A percentile compares a stretch with the other conserved stretches of the same genome.
Evolutionary conservation across 169 alveolate species (phyloP).

Genomic region (Condylostoma magnum): DNA sequence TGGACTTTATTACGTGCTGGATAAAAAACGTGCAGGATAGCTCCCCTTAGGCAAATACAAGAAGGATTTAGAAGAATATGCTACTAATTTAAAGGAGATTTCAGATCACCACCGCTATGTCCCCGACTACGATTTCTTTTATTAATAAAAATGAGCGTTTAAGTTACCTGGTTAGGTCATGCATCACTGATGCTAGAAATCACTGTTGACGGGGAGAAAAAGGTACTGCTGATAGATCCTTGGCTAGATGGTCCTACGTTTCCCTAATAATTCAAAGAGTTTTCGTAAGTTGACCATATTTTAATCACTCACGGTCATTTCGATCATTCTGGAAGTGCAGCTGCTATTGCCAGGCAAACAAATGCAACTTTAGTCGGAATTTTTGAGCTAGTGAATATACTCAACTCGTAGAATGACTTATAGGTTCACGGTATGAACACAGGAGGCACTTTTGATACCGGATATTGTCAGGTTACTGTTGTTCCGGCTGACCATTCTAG

Average conservation of each 20-base stretch:
- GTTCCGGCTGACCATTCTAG: slow-evolving; percentile 57
- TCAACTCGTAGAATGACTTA: background rate
- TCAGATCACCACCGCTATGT: too few relatives aligned
- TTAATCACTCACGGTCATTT: slow-evolving; percentile 56
- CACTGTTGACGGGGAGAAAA: slow-evolving; percentile 10
- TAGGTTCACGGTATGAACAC: slow-evolving; percentile 46
- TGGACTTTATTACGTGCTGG: too few relatives aligned
- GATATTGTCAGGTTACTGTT: slow-evolving; percentile 35
- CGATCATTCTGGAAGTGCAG: slow-evolving; percentile 36
- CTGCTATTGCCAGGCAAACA: slow-evolving; percentile 25
- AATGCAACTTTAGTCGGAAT: slow-evolving; percentile 23
- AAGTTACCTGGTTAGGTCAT: slow-evolving; percentile 50
- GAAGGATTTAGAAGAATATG: too few relatives aligned
- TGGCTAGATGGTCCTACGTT: slow-evolving; percentile 42
- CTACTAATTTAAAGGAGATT: too few relatives aligned
- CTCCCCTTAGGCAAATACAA: too few relatives aligned
- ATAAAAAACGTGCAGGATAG: too few relatives aligned
- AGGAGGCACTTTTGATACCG: slow-evolving; percentile 50
- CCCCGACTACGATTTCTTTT: too few relatives aligned
- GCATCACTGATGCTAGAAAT: slow-evolving; percentile 40
- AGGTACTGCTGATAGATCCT: slow-evolving; percentile 36
- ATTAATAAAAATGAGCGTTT: slow-evolving; percentile 17
- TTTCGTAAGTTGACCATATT: slow-evolving; percentile 47
- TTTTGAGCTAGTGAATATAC: slow-evolving; percentile 20
- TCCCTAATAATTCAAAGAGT: slow-evolving; percentile 34